Evolutionary conservation across 2,329 filamentous ascomycete species (phyloP), one percentile per base, ranked within the genome.

Genomic region (Arthrobotrys iridis): DNA sequence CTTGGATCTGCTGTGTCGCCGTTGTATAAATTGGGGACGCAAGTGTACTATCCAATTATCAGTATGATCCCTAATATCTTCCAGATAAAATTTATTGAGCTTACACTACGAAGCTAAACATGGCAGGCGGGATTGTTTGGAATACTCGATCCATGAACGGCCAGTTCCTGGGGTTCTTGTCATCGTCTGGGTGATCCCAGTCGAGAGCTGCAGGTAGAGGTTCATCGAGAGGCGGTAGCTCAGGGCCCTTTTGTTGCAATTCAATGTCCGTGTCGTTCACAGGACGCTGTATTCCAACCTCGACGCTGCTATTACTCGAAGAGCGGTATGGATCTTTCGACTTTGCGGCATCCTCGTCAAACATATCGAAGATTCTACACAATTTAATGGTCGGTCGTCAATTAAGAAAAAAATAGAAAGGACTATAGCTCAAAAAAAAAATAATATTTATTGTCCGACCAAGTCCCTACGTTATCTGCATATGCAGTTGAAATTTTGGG

Each of bases 161-260:
- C 83, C 83, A 84, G 43, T 83, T 83, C 64, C 80, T 79, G 7
- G 83, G 83, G 40, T 84, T 83, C 1, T 80, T 81, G 5, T 79
- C 77, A 57, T 82, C 81, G 15, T 80, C 64, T 10, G 80, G 80
- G 0, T 81, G 80, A 75, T 81, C 76, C 81, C 81, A 82, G 63
- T 82, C 79, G 18, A 63, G 55, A 48, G 60, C 35, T 24, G 20
- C 45, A 22, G 70, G 45, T 33, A 55, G 52, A 3, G 41, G 6
- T 0, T 15, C 28, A 11, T 55, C 50, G 3, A 55, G 4, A 1
- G 35, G n/a, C 3, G 59, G 60, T 18, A 33, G 24, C 2, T 28
- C 50, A 0, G 41, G 22, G 2, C 64, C 46, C 24, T 59, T 40
- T 18, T 64, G 28, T 30, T 75, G 58, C 22, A 37, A 4, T 41